These are phyloP conservation scores for Aureobasidium sp. DNA, from an alignment of 2,329 filamentous ascomycete genomes.

Conservation along the genomic window DNA sequence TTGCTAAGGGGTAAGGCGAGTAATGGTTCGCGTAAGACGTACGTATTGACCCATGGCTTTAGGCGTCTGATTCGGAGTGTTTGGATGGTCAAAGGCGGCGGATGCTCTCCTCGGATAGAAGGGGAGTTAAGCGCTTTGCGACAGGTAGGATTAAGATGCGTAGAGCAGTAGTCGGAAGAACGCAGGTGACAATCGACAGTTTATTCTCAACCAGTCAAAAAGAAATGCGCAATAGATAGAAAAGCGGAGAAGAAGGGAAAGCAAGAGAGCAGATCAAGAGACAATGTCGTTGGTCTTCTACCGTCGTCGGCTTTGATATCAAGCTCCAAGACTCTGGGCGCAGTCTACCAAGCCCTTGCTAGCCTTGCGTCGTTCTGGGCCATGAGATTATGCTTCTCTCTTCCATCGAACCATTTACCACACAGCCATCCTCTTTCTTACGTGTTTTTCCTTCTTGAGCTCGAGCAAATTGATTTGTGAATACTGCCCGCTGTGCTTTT, in stretches of 20 bases:
- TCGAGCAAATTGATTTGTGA: neutral
- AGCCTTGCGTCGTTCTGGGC: neutral
- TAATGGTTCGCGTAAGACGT: neutral
- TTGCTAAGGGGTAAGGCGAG: neutral
- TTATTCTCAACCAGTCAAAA: too few relatives aligned
- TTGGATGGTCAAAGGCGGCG: neutral
- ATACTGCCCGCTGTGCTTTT: neutral
- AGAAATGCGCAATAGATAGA: neutral
- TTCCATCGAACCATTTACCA: neutral
- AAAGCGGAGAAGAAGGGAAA: neutral
- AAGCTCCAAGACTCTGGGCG: slow-evolving; percentile 7
- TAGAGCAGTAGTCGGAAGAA: neutral
- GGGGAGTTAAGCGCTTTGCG: neutral
- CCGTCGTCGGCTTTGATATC: neutral
- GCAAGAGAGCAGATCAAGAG: neutral
- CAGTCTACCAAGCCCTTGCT: slow-evolving; percentile 5
- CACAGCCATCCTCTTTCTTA: neutral
- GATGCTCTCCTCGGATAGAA: neutral
- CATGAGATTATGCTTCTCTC: neutral
- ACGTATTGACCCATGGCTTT: slow-evolving; percentile 7
- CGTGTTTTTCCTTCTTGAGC: neutral
- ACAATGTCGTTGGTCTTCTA: neutral
- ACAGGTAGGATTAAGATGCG: neutral
- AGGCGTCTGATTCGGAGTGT: neutral
- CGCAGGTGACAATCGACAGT: neutral